These are phyloP conservation scores for Monilinia polystroma DNA, from an alignment of 2,329 filamentous ascomycete genomes.

Conservation along the genomic window DNA sequence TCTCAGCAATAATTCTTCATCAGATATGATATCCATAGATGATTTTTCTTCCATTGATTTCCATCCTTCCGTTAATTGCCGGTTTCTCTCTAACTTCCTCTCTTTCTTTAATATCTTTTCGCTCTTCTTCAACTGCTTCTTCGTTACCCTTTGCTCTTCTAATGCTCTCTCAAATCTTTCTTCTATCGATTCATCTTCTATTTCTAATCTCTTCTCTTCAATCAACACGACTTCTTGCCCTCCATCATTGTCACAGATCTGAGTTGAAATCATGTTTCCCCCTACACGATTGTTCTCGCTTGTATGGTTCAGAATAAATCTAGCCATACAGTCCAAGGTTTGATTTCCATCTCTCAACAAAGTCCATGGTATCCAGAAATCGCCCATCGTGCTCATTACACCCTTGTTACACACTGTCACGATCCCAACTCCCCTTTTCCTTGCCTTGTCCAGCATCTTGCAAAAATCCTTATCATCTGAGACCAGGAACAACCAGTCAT, in stretches of 20 bases:
- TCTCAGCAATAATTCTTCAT: background rate
- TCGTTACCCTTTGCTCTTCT: too few relatives aligned
- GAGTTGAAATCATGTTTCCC: too few relatives aligned
- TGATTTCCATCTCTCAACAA: background rate
- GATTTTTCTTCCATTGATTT: background rate
- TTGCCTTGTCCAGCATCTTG: background rate
- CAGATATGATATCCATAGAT: background rate
- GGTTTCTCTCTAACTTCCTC: background rate
- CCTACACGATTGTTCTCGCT: background rate
- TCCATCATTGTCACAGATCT: too few relatives aligned
- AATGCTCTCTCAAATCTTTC: too few relatives aligned
- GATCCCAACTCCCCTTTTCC: background rate
- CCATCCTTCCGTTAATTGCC: background rate
- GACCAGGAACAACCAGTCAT: background rate
- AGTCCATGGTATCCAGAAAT: background rate
- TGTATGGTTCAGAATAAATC: background rate
- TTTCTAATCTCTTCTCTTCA: too few relatives aligned
- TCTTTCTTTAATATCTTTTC: too few relatives aligned
- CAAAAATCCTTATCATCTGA: background rate
- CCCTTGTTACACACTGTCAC: background rate
- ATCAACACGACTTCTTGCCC: too few relatives aligned
- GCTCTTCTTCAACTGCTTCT: too few relatives aligned
- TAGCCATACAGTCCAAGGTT: background rate
- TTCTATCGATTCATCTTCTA: too few relatives aligned
- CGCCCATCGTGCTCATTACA: background rate